Percentiles rank a stretch among this genome's conserved stretches.
These are phyloP conservation scores for Fraxinus velutina DNA, from an alignment of 305 asterid genomes.

Conservation along the genomic window DNA sequence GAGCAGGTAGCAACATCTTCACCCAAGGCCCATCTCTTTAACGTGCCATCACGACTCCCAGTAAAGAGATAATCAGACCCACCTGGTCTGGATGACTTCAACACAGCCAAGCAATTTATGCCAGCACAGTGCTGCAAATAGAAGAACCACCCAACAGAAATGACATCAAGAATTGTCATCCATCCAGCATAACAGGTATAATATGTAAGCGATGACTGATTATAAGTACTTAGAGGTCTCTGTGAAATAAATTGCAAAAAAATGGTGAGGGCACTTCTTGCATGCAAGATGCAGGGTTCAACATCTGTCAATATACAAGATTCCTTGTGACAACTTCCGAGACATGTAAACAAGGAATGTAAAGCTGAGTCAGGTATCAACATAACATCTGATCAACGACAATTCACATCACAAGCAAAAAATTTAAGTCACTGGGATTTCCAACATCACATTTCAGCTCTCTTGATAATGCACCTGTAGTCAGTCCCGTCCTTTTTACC, in stretches of 20 bases:
- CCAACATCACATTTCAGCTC: slow-evolving; percentile 15
- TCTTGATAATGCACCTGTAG: background rate
- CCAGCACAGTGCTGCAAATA: slow-evolving; percentile 88
- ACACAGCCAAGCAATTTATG: slow-evolving; percentile 75
- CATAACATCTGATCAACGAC: background rate
- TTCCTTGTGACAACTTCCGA: slow-evolving; percentile 6
- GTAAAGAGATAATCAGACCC: slow-evolving; percentile 66
- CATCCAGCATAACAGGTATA: background rate
- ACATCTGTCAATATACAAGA: background rate
- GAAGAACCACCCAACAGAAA: background rate
- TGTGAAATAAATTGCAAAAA: background rate
- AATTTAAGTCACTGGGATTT: background rate
- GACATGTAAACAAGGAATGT: slow-evolving; percentile 3
- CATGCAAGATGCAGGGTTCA: background rate
- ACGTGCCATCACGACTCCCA: slow-evolving; percentile 92
- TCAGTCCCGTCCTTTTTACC: background rate
- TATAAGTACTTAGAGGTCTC: background rate
- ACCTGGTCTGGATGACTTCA: slow-evolving; percentile 56
- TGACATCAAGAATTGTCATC: background rate
- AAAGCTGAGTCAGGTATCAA: slow-evolving; percentile 8
- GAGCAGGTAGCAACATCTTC: slow-evolving; percentile 77
- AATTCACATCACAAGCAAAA: slow-evolving; percentile 11
- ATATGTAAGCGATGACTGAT: background rate
- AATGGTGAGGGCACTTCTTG: background rate
- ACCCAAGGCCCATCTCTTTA: slow-evolving; percentile 80